Evolutionary conservation across 1,284 basidiomycete genomes (phyloP), one percentile per base, ranked within the genome.

Genomic region (Fomitopsis schrenkii): DNA sequence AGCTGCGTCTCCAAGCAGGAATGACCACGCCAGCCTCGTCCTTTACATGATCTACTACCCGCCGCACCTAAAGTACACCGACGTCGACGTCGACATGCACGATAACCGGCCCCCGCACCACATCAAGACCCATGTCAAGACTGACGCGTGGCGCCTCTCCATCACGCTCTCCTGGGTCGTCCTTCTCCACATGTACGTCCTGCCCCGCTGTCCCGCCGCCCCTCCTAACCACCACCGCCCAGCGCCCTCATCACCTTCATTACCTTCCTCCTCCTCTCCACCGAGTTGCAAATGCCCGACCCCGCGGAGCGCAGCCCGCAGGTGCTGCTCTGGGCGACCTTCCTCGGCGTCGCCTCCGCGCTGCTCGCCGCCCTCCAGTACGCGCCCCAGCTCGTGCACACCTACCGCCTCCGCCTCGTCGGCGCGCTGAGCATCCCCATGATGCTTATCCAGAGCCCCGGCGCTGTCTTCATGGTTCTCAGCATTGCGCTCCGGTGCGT

Each of bases 1-100:
- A 42, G n/a, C 42, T 42, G 48, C 50, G 59, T 59, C 57, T 22
- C 8, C n/a, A n/a, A 59, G 22, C 14, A 12, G 26, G 42, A 52
- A 22, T n/a, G 19, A 53, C 5, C 36, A 17, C 14, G 4, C 19
- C 68, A 97, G 95, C 54, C 81, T 97, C 62, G 83, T 95, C 1
- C 84, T 98, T 3, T 99, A 93, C 77, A 90, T 99, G 75, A 77
- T 92, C 52, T 99, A 96, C 81, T 99, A 95, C 71, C 96, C 96
- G 0, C 76, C 81, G 12, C 86, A 93, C 66, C 85, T 90, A 66
- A 94, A 95, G 73, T 93, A 89, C 71, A 79, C 74, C 64, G 76
- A 75, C 44, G 69, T 82, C 19, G 76, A 79, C 48, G 70, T 81
- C 38, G 79, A 82, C 66, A 74, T 76, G 2, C 76, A 81, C 46